Percentiles rank a stretch among this genome's conserved stretches.
phyloP scores from a whole-genome alignment of 2,329 filamentous ascomycete genomes.

The Aspergillus tubingensis region DNA sequence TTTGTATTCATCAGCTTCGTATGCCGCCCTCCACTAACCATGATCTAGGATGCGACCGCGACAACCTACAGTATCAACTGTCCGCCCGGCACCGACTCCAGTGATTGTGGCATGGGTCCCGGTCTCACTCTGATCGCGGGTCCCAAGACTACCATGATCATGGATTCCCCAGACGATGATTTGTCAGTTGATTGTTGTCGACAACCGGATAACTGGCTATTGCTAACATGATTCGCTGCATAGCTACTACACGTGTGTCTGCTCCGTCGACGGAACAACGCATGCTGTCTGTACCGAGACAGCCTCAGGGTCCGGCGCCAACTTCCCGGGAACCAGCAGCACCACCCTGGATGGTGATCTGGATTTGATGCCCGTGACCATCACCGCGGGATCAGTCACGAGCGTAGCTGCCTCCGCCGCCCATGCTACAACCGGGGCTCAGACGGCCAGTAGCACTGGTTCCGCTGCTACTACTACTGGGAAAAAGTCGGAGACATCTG shows the following conservation, averaged over 20 bases:
- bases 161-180: conserved; percentile 4
- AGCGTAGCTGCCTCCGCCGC: conserved; percentile 8
- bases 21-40: not conserved
- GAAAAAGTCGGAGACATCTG: not conserved
- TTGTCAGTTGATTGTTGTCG: conserved; percentile 12
- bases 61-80: conserved; percentile 32
- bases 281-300: conserved; percentile 21
- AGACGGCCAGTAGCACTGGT: not conserved
- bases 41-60: conserved; percentile 23
- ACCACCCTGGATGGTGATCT: conserved; percentile 15
- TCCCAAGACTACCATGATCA: conserved; percentile 14
- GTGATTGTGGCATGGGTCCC: conserved; percentile 29
- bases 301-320: conserved; percentile 15
- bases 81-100: conserved; percentile 20
- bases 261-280: conserved; percentile 21
- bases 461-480: not conserved
- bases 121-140: conserved; percentile 26
- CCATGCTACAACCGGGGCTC: not conserved
- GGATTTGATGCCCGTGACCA: conserved; percentile 22
- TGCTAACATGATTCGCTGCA: too few species aligned
- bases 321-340: conserved; percentile 18
- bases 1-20: not conserved
- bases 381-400: conserved; percentile 22
- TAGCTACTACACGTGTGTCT: conserved; percentile 20
- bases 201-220: not conserved